A percentile compares a stretch with the other conserved stretches of the same genome.
Conservation (phyloP, 306 rosid genomes). For the Crotalaria pallida region DNA sequence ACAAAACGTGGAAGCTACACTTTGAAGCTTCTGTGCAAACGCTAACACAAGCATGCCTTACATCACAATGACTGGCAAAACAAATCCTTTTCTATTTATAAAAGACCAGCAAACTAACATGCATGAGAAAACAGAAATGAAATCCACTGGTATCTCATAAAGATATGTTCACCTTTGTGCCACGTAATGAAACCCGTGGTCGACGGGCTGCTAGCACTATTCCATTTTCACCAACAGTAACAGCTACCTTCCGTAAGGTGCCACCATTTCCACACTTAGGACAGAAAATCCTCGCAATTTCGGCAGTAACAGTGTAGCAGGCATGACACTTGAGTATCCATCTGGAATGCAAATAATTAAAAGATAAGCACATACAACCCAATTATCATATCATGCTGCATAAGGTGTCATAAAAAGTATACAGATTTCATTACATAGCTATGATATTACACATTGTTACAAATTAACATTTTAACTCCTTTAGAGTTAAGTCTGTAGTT, state of each 20-base stretch:
- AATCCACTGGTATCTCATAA: not conserved
- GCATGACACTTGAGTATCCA: conserved; percentile 97
- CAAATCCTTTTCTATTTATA: not conserved
- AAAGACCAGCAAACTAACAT: not conserved
- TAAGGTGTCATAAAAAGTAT: not conserved
- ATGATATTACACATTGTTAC: not conserved
- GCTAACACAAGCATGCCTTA: no score
- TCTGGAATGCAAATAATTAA: conserved; percentile 41
- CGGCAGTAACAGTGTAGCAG: conserved; percentile 75
- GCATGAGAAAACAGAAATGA: not conserved
- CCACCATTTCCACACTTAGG: conserved; percentile 99
- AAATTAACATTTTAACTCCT: not conserved
- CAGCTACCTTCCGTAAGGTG: conserved; percentile 93
- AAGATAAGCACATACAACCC: conserved; percentile 1
- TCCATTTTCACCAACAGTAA: conserved; percentile 95
- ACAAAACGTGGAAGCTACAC: no score
- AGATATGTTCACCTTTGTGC: conserved; percentile 69
- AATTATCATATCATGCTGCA: not conserved
- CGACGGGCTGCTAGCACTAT: conserved; percentile 63
- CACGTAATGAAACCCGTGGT: conserved; percentile 73
- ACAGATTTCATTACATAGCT: not conserved
- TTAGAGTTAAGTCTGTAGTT: no score
- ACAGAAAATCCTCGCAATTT: conserved; percentile 83
- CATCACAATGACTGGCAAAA: not conserved
- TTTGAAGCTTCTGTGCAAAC: no score